These are phyloP conservation scores for Salicornia ramosissima DNA, from an alignment of 148 eudicot species.

Conservation along the genomic window DNA sequence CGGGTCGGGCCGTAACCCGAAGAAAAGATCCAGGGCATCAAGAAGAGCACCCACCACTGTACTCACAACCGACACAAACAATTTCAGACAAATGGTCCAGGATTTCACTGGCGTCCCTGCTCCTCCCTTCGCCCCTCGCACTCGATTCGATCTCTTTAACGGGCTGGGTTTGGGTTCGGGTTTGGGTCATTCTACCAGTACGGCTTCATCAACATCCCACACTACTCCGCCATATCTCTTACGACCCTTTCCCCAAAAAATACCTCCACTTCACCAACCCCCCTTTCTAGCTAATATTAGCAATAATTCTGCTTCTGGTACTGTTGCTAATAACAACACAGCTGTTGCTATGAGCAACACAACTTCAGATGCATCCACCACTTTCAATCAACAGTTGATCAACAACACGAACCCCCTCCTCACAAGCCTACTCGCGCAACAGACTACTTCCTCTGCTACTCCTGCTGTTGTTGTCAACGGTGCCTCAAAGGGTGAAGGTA, in stretches of 20 bases:
- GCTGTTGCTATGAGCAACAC: neutral
- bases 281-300: neutral
- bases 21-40: constrained; percentile 68
- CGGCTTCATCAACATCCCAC: too few relatives aligned
- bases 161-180: constrained; percentile 4
- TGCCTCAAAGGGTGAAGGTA: constrained; percentile 46
- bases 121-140: constrained; percentile 47
- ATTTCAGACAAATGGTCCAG: constrained; percentile 88
- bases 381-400: neutral
- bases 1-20: constrained; percentile 47
- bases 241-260: constrained; percentile 53
- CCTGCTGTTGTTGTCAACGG: constrained; percentile 11
- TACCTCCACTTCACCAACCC: constrained; percentile 23
- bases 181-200: neutral
- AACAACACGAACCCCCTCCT: constrained; percentile 20
- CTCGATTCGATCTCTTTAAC: constrained; percentile 45
- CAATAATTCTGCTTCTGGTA: neutral
- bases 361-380: neutral
- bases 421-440: neutral
- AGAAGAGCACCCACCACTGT: constrained; percentile 83
- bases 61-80: constrained; percentile 66
- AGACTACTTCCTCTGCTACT: constrained; percentile 4
- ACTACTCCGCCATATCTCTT: constrained; percentile 34
- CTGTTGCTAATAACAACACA: neutral
- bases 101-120: constrained; percentile 83